phyloP scores from a whole-genome alignment of 1,284 basidiomycete genomes.

The Rhodotorula sp. region DNA sequence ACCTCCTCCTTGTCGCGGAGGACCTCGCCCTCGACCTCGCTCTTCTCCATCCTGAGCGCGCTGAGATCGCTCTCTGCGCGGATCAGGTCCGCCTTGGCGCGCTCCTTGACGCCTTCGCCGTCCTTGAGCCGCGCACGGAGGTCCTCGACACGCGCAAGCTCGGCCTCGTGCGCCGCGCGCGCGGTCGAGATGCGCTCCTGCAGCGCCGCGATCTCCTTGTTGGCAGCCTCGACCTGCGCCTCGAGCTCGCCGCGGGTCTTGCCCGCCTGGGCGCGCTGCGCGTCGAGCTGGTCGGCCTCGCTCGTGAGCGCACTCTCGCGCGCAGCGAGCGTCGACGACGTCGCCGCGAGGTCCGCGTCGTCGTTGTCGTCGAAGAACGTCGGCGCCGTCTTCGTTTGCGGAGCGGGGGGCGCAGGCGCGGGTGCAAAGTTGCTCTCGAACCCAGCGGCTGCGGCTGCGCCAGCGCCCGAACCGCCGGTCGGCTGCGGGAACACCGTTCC shows the following conservation, averaged over 20 bases:
- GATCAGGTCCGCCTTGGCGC: conserved; percentile 78
- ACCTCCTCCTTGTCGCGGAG: conserved; percentile 94
- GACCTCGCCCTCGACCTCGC: conserved; percentile 84
- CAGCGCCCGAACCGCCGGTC: conserved; percentile 5
- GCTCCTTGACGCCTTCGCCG: conserved; percentile 77
- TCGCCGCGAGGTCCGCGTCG: conserved; percentile 30
- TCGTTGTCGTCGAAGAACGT: conserved; percentile 44
- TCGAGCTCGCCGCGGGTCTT: conserved; percentile 57
- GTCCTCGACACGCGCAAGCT: conserved; percentile 71
- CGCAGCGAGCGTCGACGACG: conserved; percentile 7
- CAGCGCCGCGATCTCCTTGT: conserved; percentile 59
- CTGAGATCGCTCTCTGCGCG: conserved; percentile 88
- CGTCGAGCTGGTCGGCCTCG: conserved; percentile 37
- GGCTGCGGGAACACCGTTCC: conserved; percentile 36
- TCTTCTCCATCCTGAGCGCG: conserved; percentile 83
- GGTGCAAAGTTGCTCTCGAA: conserved; percentile 32
- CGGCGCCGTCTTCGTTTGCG: conserved; percentile 9
- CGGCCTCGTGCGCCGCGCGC: conserved; percentile 75
- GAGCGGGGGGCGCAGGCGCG: not conserved
- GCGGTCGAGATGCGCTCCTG: conserved; percentile 53
- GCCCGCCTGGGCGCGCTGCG: conserved; percentile 69
- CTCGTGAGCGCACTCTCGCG: conserved; percentile 14
- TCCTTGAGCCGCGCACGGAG: conserved; percentile 70
- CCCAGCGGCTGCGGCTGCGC: not conserved
- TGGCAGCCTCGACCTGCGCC: conserved; percentile 59